Percentiles rank a stretch among this genome's conserved stretches.
Evolutionary conservation across 1,284 basidiomycete genomes (phyloP).

Genomic region (Coniferiporia weirii): DNA sequence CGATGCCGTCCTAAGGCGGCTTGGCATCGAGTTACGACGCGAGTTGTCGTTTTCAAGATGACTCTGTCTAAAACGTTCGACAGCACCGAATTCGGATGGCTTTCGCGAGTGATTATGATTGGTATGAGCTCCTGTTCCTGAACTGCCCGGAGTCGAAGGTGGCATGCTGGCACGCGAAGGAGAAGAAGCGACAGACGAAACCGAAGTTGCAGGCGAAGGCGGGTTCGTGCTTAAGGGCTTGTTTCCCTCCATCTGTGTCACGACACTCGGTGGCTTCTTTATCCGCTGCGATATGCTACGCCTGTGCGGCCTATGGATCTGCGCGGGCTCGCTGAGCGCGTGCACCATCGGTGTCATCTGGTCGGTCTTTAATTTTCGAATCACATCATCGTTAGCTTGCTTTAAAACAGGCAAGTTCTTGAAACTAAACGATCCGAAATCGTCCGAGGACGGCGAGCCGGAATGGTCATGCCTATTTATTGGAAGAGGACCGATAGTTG

Average conservation of each 20-base stretch:
- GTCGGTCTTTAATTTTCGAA: slow-evolving; percentile 87
- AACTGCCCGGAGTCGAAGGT: slow-evolving; percentile 63
- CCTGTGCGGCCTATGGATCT: slow-evolving; percentile 48
- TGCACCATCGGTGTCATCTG: slow-evolving; percentile 70
- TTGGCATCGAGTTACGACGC: slow-evolving; percentile 84
- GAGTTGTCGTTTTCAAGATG: slow-evolving; percentile 62
- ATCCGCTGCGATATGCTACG: slow-evolving; percentile 69
- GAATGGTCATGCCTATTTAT: slow-evolving; percentile 43
- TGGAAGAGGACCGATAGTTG: slow-evolving; percentile 40
- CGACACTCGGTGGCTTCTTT: slow-evolving; percentile 74
- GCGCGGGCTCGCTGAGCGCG: slow-evolving; percentile 60
- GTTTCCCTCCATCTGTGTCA: slow-evolving; percentile 55
- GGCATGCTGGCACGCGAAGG: slow-evolving; percentile 72
- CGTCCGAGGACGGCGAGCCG: slow-evolving; percentile 62
- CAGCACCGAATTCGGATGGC: slow-evolving; percentile 78
- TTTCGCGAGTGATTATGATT: slow-evolving; percentile 64
- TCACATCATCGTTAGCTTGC: slow-evolving; percentile 98
- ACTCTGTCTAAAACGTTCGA: slow-evolving; percentile 82
- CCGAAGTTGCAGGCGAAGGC: slow-evolving; percentile 88
- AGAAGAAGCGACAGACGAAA: slow-evolving; percentile 88
- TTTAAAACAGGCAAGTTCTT: slow-evolving; percentile 97
- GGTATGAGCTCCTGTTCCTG: slow-evolving; percentile 25
- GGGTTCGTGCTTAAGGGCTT: slow-evolving; percentile 60
- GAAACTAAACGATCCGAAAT: slow-evolving; percentile 98
- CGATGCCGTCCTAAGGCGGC: slow-evolving; percentile 82